Evolutionary conservation across 2,329 filamentous ascomycete species (phyloP).

Genomic region (Colletotrichum destructivum): DNA sequence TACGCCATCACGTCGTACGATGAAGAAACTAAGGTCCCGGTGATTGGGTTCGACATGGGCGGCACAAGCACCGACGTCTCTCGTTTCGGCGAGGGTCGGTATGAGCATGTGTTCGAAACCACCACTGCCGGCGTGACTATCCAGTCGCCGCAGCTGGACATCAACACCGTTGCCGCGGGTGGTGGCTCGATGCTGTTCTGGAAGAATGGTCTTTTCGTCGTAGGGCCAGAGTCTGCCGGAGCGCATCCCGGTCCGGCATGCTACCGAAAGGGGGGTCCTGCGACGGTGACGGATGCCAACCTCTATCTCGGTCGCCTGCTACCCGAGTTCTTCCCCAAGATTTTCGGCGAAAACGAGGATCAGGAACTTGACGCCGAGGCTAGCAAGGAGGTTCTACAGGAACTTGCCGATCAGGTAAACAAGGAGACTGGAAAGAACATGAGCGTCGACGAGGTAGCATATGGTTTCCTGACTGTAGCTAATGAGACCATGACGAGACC

Average conservation of each 20-base stretch:
- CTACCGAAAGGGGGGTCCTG: conserved; percentile 89
- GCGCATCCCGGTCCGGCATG: conserved; percentile 93
- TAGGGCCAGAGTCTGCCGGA: conserved; percentile 90
- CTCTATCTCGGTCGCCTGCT: conserved; percentile 86
- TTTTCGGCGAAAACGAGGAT: conserved; percentile 92
- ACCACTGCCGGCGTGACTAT: conserved; percentile 96
- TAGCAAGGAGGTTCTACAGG: conserved; percentile 81
- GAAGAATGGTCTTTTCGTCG: conserved; percentile 90
- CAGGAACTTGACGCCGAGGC: conserved; percentile 83
- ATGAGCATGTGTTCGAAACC: conserved; percentile 95
- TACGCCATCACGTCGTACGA: conserved; percentile 95
- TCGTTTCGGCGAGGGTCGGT: conserved; percentile 85
- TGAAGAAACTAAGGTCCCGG: conserved; percentile 82
- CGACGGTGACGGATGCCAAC: conserved; percentile 96
- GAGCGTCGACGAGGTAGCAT: conserved; percentile 87
- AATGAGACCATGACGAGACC: conserved; percentile 94
- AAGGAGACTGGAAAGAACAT: conserved; percentile 80
- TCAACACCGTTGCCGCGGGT: conserved; percentile 94
- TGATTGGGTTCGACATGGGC: conserved; percentile 97
- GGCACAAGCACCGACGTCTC: conserved; percentile 95
- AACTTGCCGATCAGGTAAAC: conserved; percentile 85
- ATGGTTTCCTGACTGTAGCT: conserved; percentile 90
- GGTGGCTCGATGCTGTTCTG: conserved; percentile 90
- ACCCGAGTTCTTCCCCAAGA: conserved; percentile 94
- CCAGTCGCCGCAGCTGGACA: conserved; percentile 91